Conservation (phyloP, 2,329 filamentous ascomycete species). For the Clonostachys sp. region DNA sequence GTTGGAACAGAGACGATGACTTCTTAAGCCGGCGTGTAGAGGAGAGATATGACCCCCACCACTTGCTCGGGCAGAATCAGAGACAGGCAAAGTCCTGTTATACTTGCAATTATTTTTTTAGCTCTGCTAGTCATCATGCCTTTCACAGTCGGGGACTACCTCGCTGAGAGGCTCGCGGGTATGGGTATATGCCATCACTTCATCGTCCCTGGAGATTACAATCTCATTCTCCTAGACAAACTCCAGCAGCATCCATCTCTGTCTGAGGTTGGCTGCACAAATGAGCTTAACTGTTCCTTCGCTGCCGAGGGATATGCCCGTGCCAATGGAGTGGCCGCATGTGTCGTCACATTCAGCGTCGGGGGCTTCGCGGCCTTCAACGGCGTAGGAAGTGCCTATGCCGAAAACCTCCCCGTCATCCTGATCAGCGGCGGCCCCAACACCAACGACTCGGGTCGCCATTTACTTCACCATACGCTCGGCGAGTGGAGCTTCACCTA, state of each 20-base stretch:
- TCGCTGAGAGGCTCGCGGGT: constrained; percentile 1
- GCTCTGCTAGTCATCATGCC: background rate
- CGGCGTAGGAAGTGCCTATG: constrained; percentile 5
- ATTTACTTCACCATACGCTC: constrained; percentile 19
- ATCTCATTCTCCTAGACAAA: background rate
- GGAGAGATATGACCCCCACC: no score
- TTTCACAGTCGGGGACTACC: constrained; percentile 1
- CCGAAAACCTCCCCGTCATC: constrained; percentile 6
- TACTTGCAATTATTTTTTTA: no score
- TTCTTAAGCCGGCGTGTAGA: no score
- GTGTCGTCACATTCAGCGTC: constrained; percentile 8
- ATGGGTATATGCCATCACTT: background rate
- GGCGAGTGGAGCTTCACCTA: constrained; percentile 17
- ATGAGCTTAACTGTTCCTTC: constrained; percentile 5
- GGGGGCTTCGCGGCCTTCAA: constrained; percentile 7
- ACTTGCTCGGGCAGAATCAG: no score
- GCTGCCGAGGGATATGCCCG: constrained; percentile 4
- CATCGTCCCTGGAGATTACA: background rate
- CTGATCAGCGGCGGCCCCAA: constrained; percentile 6
- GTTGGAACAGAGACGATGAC: no score
- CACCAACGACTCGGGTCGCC: constrained; percentile 3
- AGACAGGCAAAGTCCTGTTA: no score
- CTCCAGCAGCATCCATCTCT: background rate
- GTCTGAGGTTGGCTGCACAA: constrained; percentile 2
- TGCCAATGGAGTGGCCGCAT: constrained; percentile 1